Evolutionary conservation across 2,329 filamentous ascomycete genomes (phyloP).

Genomic region (Trichocomaceae sp.): DNA sequence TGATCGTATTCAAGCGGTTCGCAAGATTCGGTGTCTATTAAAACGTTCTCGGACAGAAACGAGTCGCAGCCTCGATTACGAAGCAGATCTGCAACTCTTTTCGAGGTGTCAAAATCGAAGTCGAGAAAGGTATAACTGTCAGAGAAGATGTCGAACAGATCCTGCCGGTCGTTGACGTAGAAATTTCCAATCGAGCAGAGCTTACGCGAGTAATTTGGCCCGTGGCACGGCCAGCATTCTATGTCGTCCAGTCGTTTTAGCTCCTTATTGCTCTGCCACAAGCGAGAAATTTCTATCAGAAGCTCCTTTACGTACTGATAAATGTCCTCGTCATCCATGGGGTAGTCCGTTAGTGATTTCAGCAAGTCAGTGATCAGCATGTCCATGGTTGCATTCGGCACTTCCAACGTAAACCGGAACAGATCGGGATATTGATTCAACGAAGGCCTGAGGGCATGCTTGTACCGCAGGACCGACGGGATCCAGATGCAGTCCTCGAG

Average conservation of each 20-base stretch:
- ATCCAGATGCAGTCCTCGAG: slow-evolving; percentile 7
- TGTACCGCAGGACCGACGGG: slow-evolving; percentile 2
- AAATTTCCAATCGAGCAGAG: slow-evolving; percentile 4
- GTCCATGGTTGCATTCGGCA: slow-evolving; percentile 8
- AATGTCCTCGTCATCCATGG: background rate
- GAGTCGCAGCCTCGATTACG: slow-evolving; percentile 4
- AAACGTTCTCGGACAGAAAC: slow-evolving; percentile 6
- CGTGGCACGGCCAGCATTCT: slow-evolving; percentile 5
- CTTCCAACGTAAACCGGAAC: background rate
- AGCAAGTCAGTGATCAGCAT: slow-evolving; percentile 2
- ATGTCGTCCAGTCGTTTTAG: slow-evolving; percentile 3
- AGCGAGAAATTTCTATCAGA: slow-evolving; percentile 3
- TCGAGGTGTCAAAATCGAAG: slow-evolving; percentile 9
- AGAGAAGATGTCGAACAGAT: slow-evolving; percentile 8
- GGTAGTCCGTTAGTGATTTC: background rate
- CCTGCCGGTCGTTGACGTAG: slow-evolving; percentile 7
- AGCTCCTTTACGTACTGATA: slow-evolving; percentile 7
- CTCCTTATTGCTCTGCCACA: slow-evolving; percentile 1
- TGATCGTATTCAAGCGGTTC: slow-evolving; percentile 7
- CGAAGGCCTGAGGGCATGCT: slow-evolving; percentile 5
- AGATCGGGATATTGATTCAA: slow-evolving; percentile 7
- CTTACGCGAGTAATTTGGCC: background rate
- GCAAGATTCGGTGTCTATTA: slow-evolving; percentile 3
- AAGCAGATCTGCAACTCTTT: slow-evolving; percentile 5
- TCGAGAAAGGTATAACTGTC: slow-evolving; percentile 4